Evolutionary conservation across 768 basidiomycete species (phyloP), one percentile per base, ranked within the genome.

Genomic region (Lactarius tabidus): DNA sequence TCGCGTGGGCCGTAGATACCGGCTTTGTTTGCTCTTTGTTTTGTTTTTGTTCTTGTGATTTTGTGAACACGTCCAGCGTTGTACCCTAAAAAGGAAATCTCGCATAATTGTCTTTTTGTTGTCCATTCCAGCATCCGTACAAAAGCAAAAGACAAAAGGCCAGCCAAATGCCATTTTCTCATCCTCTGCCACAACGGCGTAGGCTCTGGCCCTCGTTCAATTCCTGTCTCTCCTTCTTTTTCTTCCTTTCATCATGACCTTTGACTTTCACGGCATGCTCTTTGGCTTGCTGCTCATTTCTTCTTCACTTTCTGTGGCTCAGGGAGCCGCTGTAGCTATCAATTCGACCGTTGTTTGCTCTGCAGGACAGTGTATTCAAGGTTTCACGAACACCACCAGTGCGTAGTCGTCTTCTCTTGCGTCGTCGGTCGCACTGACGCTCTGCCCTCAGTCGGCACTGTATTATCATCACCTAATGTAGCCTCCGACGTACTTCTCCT

Each of bases 291-390:
- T 66, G n/a, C 10, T 38, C 39, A 18, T 62, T 20, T 52, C 53
- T 26, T 8, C 60, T 17, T 59, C 18, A 17, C 28, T 66, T 5
- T 35, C 26, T 2, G 39, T 58, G 26, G 61, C 57, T 36, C 18
- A 18, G 15, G 61, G 56, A 12, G 18, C 60, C n/a, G 55, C 33
- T 23, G 2, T 66, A 23, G 45, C 65, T 39, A 54, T 35, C 10
- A 74, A 78, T 65, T 75, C 86, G 41, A 77, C 79, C 71, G 85
- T 92, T 63, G 80, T 93, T 67, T 93, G 91, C 81, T 79, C 90
- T 89, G 88, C 91, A 74, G 91, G 91, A 70, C 90, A 93, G 88
- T 93, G 91, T 79, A 77, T 93, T 63, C 82, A 91, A 75, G 91
- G 91, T 64, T 83, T 77, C 76, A 85, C 89, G 36, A 92, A 93